Conservation (phyloP, 176 grass and related monocot species). For the Coix lacrymajobi region DNA sequence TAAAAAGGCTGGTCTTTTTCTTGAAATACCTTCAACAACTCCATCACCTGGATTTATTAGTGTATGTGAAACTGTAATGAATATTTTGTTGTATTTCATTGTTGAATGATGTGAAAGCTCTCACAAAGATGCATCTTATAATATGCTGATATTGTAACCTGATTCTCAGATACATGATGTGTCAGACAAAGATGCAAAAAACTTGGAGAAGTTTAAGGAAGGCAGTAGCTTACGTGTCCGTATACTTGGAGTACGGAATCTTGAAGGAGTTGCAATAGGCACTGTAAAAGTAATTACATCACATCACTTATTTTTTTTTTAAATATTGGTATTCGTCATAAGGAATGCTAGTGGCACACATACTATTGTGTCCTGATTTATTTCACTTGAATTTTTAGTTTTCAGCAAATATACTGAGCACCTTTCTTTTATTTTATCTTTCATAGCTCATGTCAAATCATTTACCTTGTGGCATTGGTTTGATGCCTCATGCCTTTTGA, state of each 20-base stretch:
- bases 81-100: neutral
- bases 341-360: neutral
- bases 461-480: neutral
- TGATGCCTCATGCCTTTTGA: neutral
- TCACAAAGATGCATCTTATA: constrained; percentile 14
- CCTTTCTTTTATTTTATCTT: neutral
- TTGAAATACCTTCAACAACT: constrained; percentile 77
- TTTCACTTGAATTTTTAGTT: constrained; percentile 5
- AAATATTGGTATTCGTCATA: neutral
- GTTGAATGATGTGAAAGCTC: constrained; percentile 2
- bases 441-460: neutral
- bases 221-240: constrained; percentile 69
- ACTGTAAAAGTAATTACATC: constrained; percentile 64
- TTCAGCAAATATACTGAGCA: neutral
- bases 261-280: constrained; percentile 81
- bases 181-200: constrained; percentile 75
- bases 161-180: constrained; percentile 65
- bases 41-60: constrained; percentile 78
- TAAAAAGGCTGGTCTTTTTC: constrained; percentile 81
- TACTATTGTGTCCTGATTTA: constrained; percentile 3
- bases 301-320: neutral
- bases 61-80: constrained; percentile 45
- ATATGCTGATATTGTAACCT: constrained; percentile 21
- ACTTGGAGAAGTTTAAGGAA: constrained; percentile 83
- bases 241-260: constrained; percentile 72